Evolutionary conservation across 495 filamentous ascomycete genomes (phyloP), one percentile per base, ranked within the genome.

Genomic region (Paragyromitra xinjiangensis): DNA sequence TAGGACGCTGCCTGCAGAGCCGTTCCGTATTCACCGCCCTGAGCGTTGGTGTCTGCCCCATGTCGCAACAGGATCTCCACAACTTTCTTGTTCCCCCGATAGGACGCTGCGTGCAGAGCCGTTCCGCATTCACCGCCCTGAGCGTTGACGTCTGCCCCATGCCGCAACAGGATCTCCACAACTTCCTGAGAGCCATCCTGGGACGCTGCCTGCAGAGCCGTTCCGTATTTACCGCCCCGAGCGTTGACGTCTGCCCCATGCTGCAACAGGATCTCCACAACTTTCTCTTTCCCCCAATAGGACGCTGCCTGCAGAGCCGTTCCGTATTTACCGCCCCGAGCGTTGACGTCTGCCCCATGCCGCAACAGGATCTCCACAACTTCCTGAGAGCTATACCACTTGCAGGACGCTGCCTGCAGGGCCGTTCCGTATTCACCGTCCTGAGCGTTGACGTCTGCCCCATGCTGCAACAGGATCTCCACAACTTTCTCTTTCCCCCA

Each of bases 141-240:
- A 6, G 71, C 42, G 16, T 79, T 78, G 42, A 79, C 67, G 62
- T 19, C 19, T 22, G 19, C 19, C 19, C 19, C 19, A 22, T 22
- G 19, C 0, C 19, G 19, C 19, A 84, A 34, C n/a, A 84, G 65
- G 14, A 69, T 14, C 11, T 81, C 51, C 7, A 81, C 70, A 14
- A 83, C 44, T 1, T n/a, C n/a, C n/a, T n/a, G n/a, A n/a, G n/a
- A n/a, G n/a, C n/a, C n/a, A n/a, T n/a, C n/a, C n/a, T n/a, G n/a
- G n/a, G 76, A 81, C 34, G 82, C 83, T 40, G 73, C 79, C 42
- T 84, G 80, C 14, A 85, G 66, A 2, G 82, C 73, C 66, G 64
- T 84, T 40, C 73, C 73, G 26, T 71, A 71, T 1, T 37, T 6
- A 14, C 75, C 72, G 12, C 81, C 78, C 5, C 45, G 50, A 11